Conservation (phyloP, 1,139 yeast species). For the Geotrichum cucujoidarum region DNA sequence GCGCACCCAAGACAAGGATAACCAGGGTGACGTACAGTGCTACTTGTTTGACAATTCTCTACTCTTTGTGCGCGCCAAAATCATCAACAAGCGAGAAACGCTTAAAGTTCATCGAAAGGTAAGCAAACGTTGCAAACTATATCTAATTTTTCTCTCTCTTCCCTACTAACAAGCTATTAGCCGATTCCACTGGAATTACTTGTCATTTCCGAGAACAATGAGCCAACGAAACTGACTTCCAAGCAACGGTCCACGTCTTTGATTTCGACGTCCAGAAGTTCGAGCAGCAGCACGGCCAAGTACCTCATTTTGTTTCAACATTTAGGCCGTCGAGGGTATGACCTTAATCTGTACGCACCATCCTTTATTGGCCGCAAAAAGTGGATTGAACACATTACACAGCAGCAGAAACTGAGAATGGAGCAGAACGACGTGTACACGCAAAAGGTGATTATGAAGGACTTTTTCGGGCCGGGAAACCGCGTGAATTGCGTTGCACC, state of each 20-base stretch:
- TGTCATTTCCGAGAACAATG: slow-evolving; percentile 71
- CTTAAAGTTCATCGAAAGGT: slow-evolving; percentile 73
- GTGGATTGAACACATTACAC: slow-evolving; percentile 69
- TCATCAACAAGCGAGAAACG: slow-evolving; percentile 85
- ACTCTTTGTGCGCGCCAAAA: slow-evolving; percentile 77
- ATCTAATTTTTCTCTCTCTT: neutral
- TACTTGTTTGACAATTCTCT: slow-evolving; percentile 86
- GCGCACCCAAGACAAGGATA: slow-evolving; percentile 73
- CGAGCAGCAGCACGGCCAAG: slow-evolving; percentile 31
- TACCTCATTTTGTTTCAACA: slow-evolving; percentile 51
- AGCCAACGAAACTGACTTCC: slow-evolving; percentile 29
- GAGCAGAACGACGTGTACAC: slow-evolving; percentile 76
- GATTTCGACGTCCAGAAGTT: slow-evolving; percentile 30
- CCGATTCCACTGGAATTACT: slow-evolving; percentile 88
- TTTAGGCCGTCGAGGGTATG: slow-evolving; percentile 61
- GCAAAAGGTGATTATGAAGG: slow-evolving; percentile 60
- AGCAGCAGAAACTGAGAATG: slow-evolving; percentile 70
- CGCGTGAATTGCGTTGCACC: slow-evolving; percentile 91
- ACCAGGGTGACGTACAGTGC: slow-evolving; percentile 65
- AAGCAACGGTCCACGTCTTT: slow-evolving; percentile 43
- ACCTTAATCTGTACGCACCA: slow-evolving; percentile 59
- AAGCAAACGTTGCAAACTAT: neutral
- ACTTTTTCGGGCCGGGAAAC: slow-evolving; percentile 56
- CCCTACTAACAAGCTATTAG: slow-evolving; percentile 21
- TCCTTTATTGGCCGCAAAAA: slow-evolving; percentile 72